Percentiles rank a stretch among this genome's conserved stretches.
Evolutionary conservation across 1,139 yeast species (phyloP).

Genomic region (Meyerozyma sp.): DNA sequence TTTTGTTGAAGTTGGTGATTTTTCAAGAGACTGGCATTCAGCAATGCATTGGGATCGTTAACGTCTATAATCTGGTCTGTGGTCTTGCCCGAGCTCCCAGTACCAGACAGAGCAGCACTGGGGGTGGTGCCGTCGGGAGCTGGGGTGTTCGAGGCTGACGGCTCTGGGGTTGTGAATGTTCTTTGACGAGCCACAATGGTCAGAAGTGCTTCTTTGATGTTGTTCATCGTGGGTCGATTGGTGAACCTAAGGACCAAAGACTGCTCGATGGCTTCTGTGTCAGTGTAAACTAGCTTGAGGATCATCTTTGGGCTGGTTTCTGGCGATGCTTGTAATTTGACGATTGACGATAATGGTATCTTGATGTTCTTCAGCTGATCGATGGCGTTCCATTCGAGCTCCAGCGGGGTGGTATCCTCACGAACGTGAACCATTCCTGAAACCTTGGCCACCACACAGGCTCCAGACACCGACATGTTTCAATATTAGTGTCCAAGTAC

Average conservation of each 20-base stretch:
- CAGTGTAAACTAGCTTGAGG: slow-evolving; percentile 48
- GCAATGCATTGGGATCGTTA: slow-evolving; percentile 21
- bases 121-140: slow-evolving; percentile 6
- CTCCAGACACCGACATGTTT: slow-evolving; percentile 41
- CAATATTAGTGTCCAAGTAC: background rate
- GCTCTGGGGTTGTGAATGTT: slow-evolving; percentile 29
- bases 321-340: slow-evolving; percentile 71
- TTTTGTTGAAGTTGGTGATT: slow-evolving; percentile 78
- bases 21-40: slow-evolving; percentile 45
- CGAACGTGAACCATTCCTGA: slow-evolving; percentile 62
- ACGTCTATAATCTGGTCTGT: slow-evolving; percentile 10
- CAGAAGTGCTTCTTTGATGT: slow-evolving; percentile 64
- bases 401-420: slow-evolving; percentile 64
- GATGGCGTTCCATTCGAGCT: slow-evolving; percentile 67
- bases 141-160: slow-evolving; percentile 7
- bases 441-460: slow-evolving; percentile 62
- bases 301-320: slow-evolving; percentile 66
- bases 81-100: slow-evolving; percentile 4
- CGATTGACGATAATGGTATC: slow-evolving; percentile 48
- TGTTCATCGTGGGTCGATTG: slow-evolving; percentile 71
- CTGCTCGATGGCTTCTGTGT: slow-evolving; percentile 28
- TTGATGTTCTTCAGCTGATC: slow-evolving; percentile 48
- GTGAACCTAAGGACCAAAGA: slow-evolving; percentile 59
- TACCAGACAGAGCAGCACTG: slow-evolving; percentile 5
- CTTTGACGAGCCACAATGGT: slow-evolving; percentile 66